These are phyloP conservation scores for Marasmius tenuissimus DNA, from an alignment of 1,284 basidiomycete genomes.

Conservation along the genomic window DNA sequence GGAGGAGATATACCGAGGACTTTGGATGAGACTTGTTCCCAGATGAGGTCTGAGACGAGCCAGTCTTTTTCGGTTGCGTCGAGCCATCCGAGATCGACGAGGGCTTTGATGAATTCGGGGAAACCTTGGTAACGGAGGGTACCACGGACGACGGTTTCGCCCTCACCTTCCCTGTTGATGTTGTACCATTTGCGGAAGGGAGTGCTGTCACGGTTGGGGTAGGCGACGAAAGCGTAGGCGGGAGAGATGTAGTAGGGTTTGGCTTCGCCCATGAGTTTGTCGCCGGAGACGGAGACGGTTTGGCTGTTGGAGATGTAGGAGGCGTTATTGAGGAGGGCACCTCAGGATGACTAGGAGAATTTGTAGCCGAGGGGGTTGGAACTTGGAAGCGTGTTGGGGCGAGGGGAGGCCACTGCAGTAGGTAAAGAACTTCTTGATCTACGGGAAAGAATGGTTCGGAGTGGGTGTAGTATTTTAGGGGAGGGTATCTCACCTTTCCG, in stretches of 20 bases:
- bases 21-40: constrained; percentile 83
- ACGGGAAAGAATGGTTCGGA: neutral
- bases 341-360: constrained; percentile 98
- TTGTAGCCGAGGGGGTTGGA: constrained; percentile 99
- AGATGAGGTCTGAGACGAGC: constrained; percentile 74
- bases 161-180: constrained; percentile 74
- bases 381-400: constrained; percentile 85
- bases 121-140: constrained; percentile 97
- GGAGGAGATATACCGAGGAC: constrained; percentile 60
- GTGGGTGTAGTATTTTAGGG: neutral
- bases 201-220: constrained; percentile 95
- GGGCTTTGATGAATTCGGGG: constrained; percentile 92
- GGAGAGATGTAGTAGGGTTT: constrained; percentile 96
- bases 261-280: constrained; percentile 84
- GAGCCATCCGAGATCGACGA: constrained; percentile 90
- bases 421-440: constrained; percentile 93
- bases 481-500: constrained; percentile 67
- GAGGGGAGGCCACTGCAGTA: constrained; percentile 98
- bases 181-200: constrained; percentile 87
- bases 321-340: constrained; percentile 91
- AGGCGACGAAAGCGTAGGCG: constrained; percentile 94
- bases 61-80: constrained; percentile 78
- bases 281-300: constrained; percentile 62
- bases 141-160: constrained; percentile 89
- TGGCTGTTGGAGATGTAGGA: constrained; percentile 76